These are phyloP conservation scores for Tilletia setariae DNA, from an alignment of 1,284 basidiomycete species.

Conservation along the genomic window DNA sequence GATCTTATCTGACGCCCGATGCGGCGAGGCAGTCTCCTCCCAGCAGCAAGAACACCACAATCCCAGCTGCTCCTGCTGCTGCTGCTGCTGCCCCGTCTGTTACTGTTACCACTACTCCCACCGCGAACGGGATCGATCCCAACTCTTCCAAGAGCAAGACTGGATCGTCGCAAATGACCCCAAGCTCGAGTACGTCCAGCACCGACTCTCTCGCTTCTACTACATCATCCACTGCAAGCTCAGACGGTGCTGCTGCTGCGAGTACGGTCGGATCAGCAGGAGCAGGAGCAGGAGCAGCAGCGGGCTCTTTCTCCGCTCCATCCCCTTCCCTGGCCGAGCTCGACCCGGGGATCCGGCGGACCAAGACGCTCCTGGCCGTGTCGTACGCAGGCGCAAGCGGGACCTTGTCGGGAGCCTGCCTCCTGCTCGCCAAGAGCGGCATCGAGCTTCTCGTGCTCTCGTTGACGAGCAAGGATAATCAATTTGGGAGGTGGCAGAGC, in stretches of 20 bases:
- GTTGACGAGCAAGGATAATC: constrained; percentile 66
- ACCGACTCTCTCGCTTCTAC: neutral
- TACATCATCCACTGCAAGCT: neutral
- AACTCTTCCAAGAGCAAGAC: neutral
- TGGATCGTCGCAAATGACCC: constrained; percentile 6
- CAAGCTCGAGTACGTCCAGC: neutral
- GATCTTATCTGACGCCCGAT: too few species aligned
- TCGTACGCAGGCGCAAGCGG: constrained; percentile 86
- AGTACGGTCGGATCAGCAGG: too few species aligned
- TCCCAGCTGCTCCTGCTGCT: too few species aligned
- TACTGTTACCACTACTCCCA: too few species aligned
- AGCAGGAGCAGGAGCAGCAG: neutral
- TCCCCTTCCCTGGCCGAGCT: constrained; percentile 5
- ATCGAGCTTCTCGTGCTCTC: constrained; percentile 84
- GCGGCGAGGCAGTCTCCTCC: too few species aligned
- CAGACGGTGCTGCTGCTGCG: too few species aligned
- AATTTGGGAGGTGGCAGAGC: constrained; percentile 76
- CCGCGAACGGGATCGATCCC: too few species aligned
- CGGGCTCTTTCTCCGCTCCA: neutral
- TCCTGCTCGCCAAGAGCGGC: constrained; percentile 89
- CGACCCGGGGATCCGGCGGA: constrained; percentile 50
- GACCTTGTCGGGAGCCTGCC: constrained; percentile 86
- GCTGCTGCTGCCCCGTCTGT: too few species aligned
- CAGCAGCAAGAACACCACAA: too few species aligned
- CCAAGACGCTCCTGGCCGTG: constrained; percentile 70